Conservation (phyloP, 2,329 filamentous ascomycete species). For the Colletotrichum endophyticum region DNA sequence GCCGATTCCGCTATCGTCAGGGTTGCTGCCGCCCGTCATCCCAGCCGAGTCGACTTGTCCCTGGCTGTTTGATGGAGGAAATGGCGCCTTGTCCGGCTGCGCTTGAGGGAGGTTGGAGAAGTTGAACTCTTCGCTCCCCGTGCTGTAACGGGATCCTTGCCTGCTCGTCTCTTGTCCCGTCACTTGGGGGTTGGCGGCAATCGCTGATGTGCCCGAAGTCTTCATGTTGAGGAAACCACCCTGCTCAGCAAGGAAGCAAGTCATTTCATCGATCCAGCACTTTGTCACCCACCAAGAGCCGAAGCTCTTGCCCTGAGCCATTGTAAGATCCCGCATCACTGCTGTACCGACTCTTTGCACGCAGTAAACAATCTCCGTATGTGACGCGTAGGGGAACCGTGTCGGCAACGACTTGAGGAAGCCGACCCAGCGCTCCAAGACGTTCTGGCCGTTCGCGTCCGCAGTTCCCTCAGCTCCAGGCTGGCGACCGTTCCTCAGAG, state of each 20-base stretch:
- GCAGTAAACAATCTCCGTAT: slow-evolving; percentile 76
- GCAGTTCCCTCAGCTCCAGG: slow-evolving; percentile 40
- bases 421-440: slow-evolving; percentile 78
- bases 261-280: slow-evolving; percentile 95
- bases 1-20: slow-evolving; percentile 77
- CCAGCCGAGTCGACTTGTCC: slow-evolving; percentile 48
- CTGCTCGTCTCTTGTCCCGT: slow-evolving; percentile 39
- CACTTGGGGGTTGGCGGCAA: slow-evolving; percentile 35
- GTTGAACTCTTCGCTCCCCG: slow-evolving; percentile 49
- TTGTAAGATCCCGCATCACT: slow-evolving; percentile 81
- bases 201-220: slow-evolving; percentile 36
- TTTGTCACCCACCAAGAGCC: slow-evolving; percentile 96
- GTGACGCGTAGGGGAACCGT: slow-evolving; percentile 76
- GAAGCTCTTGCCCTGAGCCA: slow-evolving; percentile 79
- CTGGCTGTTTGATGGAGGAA: slow-evolving; percentile 48
- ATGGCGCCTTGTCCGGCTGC: slow-evolving; percentile 56
- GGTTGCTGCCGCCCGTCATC: slow-evolving; percentile 42
- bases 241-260: slow-evolving; percentile 85
- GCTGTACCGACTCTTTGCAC: slow-evolving; percentile 78
- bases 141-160: slow-evolving; percentile 46
- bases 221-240: slow-evolving; percentile 81
- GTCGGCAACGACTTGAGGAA: slow-evolving; percentile 73
- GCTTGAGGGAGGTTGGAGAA: slow-evolving; percentile 50
- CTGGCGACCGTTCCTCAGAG: slow-evolving; percentile 50
- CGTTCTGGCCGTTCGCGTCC: slow-evolving; percentile 60